Evolutionary conservation across 805 yeast genomes (phyloP).

Genomic region (Lipomyces yamanashiensis): DNA sequence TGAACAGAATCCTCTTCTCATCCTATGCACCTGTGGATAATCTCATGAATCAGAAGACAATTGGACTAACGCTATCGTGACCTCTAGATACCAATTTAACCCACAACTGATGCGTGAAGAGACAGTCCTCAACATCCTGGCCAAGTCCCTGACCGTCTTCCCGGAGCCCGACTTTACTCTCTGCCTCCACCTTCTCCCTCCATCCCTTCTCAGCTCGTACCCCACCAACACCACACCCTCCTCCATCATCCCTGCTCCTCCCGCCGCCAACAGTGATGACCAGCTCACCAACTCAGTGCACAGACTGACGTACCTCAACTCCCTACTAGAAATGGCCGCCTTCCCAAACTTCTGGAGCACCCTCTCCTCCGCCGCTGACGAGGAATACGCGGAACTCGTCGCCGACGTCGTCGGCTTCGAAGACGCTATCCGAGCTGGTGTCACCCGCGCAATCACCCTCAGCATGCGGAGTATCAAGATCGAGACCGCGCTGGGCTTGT

Average conservation of each 20-base stretch:
- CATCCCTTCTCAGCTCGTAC: slow-evolving; percentile 43
- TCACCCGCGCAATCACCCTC: slow-evolving; percentile 42
- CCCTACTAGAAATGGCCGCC: slow-evolving; percentile 42
- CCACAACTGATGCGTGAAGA: slow-evolving; percentile 39
- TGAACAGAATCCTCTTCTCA: slow-evolving; percentile 12
- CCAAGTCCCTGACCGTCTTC: slow-evolving; percentile 51
- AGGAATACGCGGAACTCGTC: slow-evolving; percentile 44
- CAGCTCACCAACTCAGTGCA: slow-evolving; percentile 26
- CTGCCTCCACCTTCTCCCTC: slow-evolving; percentile 53
- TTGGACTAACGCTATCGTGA: neutral
- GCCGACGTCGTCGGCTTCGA: slow-evolving; percentile 46
- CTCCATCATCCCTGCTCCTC: slow-evolving; percentile 35
- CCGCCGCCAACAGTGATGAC: slow-evolving; percentile 26
- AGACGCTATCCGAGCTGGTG: slow-evolving; percentile 43
- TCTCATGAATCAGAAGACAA: neutral
- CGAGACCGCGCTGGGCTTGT: slow-evolving; percentile 42
- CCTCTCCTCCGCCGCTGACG: slow-evolving; percentile 41
- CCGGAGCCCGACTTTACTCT: slow-evolving; percentile 51
- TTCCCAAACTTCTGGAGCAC: slow-evolving; percentile 46
- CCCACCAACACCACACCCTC: slow-evolving; percentile 4
- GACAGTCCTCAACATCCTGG: slow-evolving; percentile 47
- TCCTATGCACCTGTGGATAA: neutral
- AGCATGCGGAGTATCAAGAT: slow-evolving; percentile 41
- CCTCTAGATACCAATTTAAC: slow-evolving; percentile 43
- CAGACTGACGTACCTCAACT: slow-evolving; percentile 42